These are phyloP conservation scores for Coemansia sp. DNA, from an alignment of 192 early-diverging fungal species.

Conservation along the genomic window DNA sequence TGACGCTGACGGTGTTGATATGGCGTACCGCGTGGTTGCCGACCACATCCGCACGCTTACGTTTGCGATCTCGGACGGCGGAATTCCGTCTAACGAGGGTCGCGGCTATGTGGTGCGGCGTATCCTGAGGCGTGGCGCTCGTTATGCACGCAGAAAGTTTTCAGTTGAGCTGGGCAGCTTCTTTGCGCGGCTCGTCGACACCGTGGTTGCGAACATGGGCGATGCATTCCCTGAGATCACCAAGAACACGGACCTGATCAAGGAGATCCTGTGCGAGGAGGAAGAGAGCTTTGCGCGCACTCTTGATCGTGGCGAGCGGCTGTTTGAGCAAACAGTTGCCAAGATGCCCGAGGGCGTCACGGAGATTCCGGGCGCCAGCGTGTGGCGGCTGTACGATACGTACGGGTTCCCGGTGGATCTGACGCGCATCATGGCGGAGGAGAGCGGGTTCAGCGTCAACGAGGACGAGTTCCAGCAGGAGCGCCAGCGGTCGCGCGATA, in stretches of 20 bases:
- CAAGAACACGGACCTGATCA: slow-evolving; percentile 76
- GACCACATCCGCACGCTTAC: slow-evolving; percentile 97
- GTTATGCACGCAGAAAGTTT: slow-evolving; percentile 93
- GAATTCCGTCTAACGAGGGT: slow-evolving; percentile 96
- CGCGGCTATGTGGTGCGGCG: slow-evolving; percentile 97
- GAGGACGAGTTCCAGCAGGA: slow-evolving; percentile 79
- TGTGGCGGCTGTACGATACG: slow-evolving; percentile 98
- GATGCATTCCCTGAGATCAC: slow-evolving; percentile 89
- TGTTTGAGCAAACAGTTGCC: slow-evolving; percentile 80
- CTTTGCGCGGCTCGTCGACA: slow-evolving; percentile 93
- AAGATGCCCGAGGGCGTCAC: slow-evolving; percentile 53
- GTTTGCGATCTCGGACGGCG: slow-evolving; percentile 95
- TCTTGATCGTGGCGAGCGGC: slow-evolving; percentile 93
- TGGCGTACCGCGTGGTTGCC: slow-evolving; percentile 97
- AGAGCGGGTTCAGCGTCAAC: slow-evolving; percentile 82
- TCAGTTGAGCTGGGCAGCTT: slow-evolving; percentile 87
- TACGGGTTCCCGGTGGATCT: slow-evolving; percentile 99
- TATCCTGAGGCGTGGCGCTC: slow-evolving; percentile 91
- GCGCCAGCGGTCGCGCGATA: slow-evolving; percentile 76
- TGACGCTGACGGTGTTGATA: slow-evolving; percentile 94
- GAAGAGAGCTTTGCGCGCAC: slow-evolving; percentile 94
- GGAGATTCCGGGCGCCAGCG: slow-evolving; percentile 81
- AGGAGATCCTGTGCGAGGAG: slow-evolving; percentile 96
- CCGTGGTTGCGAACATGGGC: slow-evolving; percentile 88
- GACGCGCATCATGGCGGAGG: slow-evolving; percentile 98